Percentiles rank a stretch among this genome's conserved stretches.
These are phyloP conservation scores for Spathaspora hagerdaliae DNA, from an alignment of 805 yeast genomes.

Conservation along the genomic window DNA sequence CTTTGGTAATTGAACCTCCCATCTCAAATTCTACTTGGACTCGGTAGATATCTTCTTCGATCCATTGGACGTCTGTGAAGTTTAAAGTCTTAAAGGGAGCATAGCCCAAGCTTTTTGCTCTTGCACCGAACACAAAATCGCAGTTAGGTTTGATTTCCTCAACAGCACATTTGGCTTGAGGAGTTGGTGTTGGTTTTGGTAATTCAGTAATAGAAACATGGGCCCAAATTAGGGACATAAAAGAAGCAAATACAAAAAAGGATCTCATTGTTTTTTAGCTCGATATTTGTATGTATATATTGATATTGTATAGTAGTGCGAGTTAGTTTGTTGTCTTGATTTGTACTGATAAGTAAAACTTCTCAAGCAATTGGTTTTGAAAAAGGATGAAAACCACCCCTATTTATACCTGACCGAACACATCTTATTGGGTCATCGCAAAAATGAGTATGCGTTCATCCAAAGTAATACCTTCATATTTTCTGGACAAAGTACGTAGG, in stretches of 20 bases:
- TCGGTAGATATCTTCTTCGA: slow-evolving; percentile 1
- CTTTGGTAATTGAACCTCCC: slow-evolving; percentile 1
- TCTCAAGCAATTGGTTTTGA: no score
- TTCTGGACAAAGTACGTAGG: no score
- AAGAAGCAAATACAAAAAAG: not conserved
- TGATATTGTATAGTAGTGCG: no score
- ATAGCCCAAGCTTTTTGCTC: not conserved
- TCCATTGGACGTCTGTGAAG: not conserved
- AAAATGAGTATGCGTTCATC: no score
- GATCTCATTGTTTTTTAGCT: not conserved
- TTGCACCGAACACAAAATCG: not conserved
- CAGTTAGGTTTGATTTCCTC: not conserved
- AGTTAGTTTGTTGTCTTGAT: no score
- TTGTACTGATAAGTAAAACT: no score
- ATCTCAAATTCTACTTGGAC: slow-evolving; percentile 3
- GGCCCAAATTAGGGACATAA: not conserved
- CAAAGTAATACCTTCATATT: no score
- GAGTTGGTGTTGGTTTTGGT: not conserved
- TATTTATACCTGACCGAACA: no score
- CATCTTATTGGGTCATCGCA: no score
- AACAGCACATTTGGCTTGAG: not conserved
- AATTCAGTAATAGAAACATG: not conserved
- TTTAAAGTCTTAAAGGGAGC: not conserved
- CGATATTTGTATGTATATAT: no score
- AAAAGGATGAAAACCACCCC: no score